A percentile compares a stretch with the other conserved stretches of the same genome.
phyloP scores from a whole-genome alignment of 495 filamentous ascomycete genomes.

The Podospora comata region DNA sequence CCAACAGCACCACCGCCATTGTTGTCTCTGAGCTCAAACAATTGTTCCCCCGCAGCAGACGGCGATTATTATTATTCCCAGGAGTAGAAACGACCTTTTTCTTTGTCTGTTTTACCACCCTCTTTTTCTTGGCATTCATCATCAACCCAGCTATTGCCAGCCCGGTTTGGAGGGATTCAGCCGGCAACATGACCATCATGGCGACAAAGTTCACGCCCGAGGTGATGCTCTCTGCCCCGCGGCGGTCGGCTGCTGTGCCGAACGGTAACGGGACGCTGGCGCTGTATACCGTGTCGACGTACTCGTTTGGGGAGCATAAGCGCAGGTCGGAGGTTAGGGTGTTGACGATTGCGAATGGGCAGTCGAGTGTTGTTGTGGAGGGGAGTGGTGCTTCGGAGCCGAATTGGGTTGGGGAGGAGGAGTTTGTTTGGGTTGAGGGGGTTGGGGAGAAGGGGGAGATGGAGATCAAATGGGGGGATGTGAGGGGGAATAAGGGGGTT shows the following conservation, averaged over 20 bases:
- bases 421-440: slow-evolving; percentile 64
- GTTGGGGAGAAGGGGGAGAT: slow-evolving; percentile 53
- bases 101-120: not conserved
- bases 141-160: not conserved
- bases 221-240: slow-evolving; percentile 81
- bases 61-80: not conserved
- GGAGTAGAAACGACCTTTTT: not conserved
- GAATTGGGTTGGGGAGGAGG: slow-evolving; percentile 68
- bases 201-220: slow-evolving; percentile 72
- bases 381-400: slow-evolving; percentile 64
- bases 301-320: slow-evolving; percentile 77
- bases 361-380: slow-evolving; percentile 63
- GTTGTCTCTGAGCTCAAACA: not conserved
- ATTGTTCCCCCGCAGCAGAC: not conserved
- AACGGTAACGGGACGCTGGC: slow-evolving; percentile 67
- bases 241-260: slow-evolving; percentile 72
- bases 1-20: not conserved
- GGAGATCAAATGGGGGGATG: slow-evolving; percentile 60
- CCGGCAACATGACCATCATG: slow-evolving; percentile 56
- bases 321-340: slow-evolving; percentile 72
- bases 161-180: not conserved
- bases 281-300: slow-evolving; percentile 70
- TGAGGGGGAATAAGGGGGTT: slow-evolving; percentile 55
- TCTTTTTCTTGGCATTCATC: not conserved
- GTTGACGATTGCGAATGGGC: slow-evolving; percentile 66